Conservation (phyloP, 1,284 basidiomycete genomes). For the Lentinula novae-zelandiae region DNA sequence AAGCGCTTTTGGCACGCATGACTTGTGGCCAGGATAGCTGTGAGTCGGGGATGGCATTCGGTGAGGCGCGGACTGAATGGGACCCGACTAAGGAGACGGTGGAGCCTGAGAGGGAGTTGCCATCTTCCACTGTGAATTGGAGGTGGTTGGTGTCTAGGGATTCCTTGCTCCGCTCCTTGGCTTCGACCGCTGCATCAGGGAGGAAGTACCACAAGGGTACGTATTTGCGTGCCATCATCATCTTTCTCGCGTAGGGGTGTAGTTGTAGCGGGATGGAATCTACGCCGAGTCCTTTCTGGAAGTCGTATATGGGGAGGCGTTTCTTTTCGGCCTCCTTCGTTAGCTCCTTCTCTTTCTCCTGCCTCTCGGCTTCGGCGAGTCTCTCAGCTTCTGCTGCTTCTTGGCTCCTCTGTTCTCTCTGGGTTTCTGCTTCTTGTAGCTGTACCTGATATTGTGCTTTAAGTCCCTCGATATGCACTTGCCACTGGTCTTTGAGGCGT, state of each 20-base stretch:
- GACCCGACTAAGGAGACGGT: not conserved
- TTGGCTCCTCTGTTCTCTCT: not conserved
- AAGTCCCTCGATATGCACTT: not conserved
- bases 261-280: not conserved
- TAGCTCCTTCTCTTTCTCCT: not conserved
- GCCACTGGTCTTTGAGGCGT: not conserved
- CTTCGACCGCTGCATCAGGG: not conserved
- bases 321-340: slow-evolving; percentile 10
- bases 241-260: not conserved
- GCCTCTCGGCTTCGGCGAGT: not conserved
- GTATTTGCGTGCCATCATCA: not conserved
- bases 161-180: not conserved
- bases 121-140: not conserved
- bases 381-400: not conserved
- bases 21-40: slow-evolving; percentile 3
- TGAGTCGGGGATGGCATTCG: not conserved
- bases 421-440: not conserved
- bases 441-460: not conserved
- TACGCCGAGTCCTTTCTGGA: not conserved
- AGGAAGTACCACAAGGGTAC: not conserved
- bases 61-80: not conserved
- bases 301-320: not conserved
- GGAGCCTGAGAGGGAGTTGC: not conserved
- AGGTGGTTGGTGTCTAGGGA: not conserved
- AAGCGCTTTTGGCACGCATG: not conserved